These are phyloP conservation scores for Nannochloropsis oceanica DNA, from an alignment of 108 stramenopile genomes.

Conservation along the genomic window DNA sequence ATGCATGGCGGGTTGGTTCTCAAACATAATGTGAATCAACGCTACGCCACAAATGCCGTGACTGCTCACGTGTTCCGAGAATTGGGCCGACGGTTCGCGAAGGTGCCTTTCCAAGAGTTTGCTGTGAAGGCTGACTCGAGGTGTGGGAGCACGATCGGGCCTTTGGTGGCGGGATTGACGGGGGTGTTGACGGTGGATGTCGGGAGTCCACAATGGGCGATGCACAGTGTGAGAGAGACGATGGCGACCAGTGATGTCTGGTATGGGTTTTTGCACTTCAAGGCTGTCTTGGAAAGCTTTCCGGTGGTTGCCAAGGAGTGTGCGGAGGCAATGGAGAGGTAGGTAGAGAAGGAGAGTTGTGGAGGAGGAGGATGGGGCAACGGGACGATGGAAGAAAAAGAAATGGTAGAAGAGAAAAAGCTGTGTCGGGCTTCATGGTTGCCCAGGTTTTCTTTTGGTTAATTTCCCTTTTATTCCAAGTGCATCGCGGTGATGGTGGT, in stretches of 20 bases:
- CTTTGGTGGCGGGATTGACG: slow-evolving; percentile 61
- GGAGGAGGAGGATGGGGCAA: too few relatives aligned
- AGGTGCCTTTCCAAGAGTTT: slow-evolving; percentile 64
- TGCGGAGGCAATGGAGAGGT: background rate
- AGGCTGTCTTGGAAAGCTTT: slow-evolving; percentile 2
- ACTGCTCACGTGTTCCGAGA: slow-evolving; percentile 72
- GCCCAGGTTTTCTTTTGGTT: too few relatives aligned
- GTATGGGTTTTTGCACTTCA: slow-evolving; percentile 5
- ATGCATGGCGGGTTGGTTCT: slow-evolving; percentile 91
- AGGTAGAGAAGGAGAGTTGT: too few relatives aligned
- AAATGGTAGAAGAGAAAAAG: too few relatives aligned
- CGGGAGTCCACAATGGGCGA: slow-evolving; percentile 83
- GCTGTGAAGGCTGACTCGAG: slow-evolving; percentile 82
- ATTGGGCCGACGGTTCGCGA: slow-evolving; percentile 48
- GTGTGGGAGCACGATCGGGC: slow-evolving; percentile 93
- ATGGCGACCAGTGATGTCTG: slow-evolving; percentile 28
- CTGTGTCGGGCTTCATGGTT: too few relatives aligned
- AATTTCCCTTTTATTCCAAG: too few relatives aligned
- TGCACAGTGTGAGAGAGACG: slow-evolving; percentile 55
- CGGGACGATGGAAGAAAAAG: too few relatives aligned
- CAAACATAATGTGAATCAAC: slow-evolving; percentile 88
- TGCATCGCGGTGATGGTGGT: too few relatives aligned
- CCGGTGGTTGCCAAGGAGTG: background rate
- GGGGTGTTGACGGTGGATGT: slow-evolving; percentile 88
- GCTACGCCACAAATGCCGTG: slow-evolving; percentile 79